Percentiles rank a stretch among this genome's conserved stretches.
Conservation (phyloP, 2,329 filamentous ascomycete species). For the Exophiala oligosperma region DNA sequence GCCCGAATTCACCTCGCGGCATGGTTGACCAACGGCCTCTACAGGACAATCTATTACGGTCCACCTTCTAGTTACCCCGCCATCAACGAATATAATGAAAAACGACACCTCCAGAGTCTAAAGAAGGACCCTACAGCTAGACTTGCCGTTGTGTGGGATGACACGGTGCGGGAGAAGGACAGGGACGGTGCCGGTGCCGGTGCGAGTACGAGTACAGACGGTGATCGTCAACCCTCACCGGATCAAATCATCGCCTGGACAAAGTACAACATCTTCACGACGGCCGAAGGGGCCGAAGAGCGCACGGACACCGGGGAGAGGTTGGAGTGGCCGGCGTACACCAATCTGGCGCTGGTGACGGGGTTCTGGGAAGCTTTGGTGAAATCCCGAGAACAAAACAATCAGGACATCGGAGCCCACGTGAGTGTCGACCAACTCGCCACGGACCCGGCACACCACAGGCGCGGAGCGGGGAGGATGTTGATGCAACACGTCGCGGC, state of each 20-base stretch:
- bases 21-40: slow-evolving; percentile 13
- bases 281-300: background rate
- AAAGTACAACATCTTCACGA: slow-evolving; percentile 13
- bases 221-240: background rate
- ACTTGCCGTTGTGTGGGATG: slow-evolving; percentile 10
- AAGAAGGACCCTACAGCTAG: slow-evolving; percentile 1
- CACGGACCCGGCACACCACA: slow-evolving; percentile 12
- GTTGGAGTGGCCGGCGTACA: background rate
- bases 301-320: background rate
- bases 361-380: slow-evolving; percentile 9
- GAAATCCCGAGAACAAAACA: background rate
- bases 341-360: background rate
- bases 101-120: slow-evolving; percentile 5
- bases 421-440: slow-evolving; percentile 20
- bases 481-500: slow-evolving; percentile 11
- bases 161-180: background rate
- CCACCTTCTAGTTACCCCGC: slow-evolving; percentile 6
- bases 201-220: background rate
- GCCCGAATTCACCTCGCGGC: slow-evolving; percentile 14
- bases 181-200: too few species aligned
- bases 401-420: slow-evolving; percentile 1
- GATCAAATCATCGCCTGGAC: slow-evolving; percentile 12
- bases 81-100: slow-evolving; percentile 3
- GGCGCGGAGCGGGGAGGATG: slow-evolving; percentile 17
- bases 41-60: slow-evolving; percentile 17